Evolutionary conservation across 75 land plant genomes (phyloP), one percentile per base, ranked within the genome.

Genomic region (Sequoia sempervirens): DNA sequence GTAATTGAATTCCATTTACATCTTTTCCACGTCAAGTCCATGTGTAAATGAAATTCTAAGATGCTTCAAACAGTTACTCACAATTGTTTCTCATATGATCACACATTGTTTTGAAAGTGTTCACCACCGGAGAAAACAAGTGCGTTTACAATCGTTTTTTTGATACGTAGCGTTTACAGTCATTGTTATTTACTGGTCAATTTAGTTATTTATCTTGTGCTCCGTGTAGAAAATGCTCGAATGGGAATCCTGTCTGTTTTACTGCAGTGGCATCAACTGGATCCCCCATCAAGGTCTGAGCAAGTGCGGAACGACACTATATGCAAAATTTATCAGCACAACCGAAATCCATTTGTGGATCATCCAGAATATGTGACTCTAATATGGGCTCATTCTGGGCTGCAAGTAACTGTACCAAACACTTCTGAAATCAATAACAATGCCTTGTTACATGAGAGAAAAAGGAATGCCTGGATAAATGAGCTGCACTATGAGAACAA

Each of bases 291-390:
- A 61, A 66, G 76, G 82, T 58, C 58, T 34, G 94, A 94, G 88
- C 82, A 82, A 80, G 82, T 91, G 52, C 85, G 95, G 78, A 94
- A 94, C 69, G 66, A 83, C 13, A 83, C 87, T 83, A 90, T 94
- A 34, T 94, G 95, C 87, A 85, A 69, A 66, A 28, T 86, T 2
- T 94, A 91, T 54, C 94, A 92, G 88, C 89, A 93, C 82, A 94
- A 94, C 79, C 90, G 95, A 30, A 94, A 92, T 85, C 95, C 95
- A 38, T 92, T 92, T 81, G 87, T 93, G 46, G 95, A 93, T 88
- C 95, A 90, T 85, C 95, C 95, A n/a, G 95, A 91, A 80, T 94
- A 82, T 89, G 95, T 91, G n/a, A 82, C 88, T 23, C 85, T 84
- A 23, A 93, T 93, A 53, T 93, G 94, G 94, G 80, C 79, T 68